Evolutionary conservation across 2,329 filamentous ascomycete genomes (phyloP), one percentile per base, ranked within the genome.

Genomic region (Aureobasidium melanogenum): DNA sequence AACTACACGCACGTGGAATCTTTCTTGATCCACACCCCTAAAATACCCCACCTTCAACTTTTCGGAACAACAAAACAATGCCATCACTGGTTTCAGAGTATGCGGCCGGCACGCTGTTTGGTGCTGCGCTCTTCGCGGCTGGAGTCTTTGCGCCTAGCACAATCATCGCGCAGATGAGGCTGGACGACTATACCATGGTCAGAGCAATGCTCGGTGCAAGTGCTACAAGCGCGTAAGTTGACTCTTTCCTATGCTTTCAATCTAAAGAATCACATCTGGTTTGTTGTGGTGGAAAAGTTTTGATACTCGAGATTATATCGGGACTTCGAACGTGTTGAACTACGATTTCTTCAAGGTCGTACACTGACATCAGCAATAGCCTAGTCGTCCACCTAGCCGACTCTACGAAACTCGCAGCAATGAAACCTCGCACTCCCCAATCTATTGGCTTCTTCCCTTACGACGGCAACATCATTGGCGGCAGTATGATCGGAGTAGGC

Each of bases 401-500:
- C 51, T 71, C 70, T 5, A 68, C 77, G 1, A 74, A 74, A 39
- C 76, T 77, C 66, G 71, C 78, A 30, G 70, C 69, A 17, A 72
- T 82, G 43, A 14, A 72, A 72, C 80, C 82, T 0, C 80, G 83
- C 10, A 71, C 74, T 61, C 79, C 79, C 36, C 80, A 83, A 1
- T 75, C 79, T 6, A 68, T 85, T 28, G 80, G 78, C 57, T 73
- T 85, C 66, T 79, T 84, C 65, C 68, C 72, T 19, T 84, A 84
- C 67, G 85, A 87, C 66, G 86, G 84, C 61, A 88, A 89, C 69
- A 71, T 88, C 50, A 66, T 87, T 65, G 86, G 86, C 60, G 86
- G 86, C 5, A 68, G 77, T 17, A 72, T 88, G 2, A 78, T 87
- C 28, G 86, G 86, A 38, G 70, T 80, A n/a, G 86, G 86, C 60